Evolutionary conservation across 495 filamentous ascomycete species (phyloP).

Genomic region (Oidiodendron maius): DNA sequence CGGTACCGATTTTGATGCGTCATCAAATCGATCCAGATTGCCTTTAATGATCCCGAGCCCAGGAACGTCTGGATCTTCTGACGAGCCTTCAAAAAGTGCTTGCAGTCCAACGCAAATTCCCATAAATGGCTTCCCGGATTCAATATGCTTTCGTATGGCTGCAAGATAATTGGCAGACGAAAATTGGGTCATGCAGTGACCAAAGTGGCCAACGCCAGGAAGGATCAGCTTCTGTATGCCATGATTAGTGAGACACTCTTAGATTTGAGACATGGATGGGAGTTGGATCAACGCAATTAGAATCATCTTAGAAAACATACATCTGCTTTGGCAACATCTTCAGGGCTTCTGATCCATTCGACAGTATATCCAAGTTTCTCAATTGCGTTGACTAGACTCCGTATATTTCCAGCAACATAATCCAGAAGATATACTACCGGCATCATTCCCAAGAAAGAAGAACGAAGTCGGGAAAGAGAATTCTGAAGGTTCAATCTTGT

Average conservation of each 20-base stretch:
- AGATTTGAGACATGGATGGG: neutral
- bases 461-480: neutral
- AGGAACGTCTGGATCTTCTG: constrained; percentile 61
- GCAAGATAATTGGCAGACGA: constrained; percentile 71
- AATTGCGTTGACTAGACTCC: constrained; percentile 93
- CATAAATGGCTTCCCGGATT: constrained; percentile 91
- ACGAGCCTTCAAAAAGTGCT: constrained; percentile 78
- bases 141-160: constrained; percentile 73
- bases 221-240: constrained; percentile 74
- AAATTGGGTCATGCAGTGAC: constrained; percentile 85
- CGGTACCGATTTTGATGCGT: constrained; percentile 77
- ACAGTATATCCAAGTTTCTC: constrained; percentile 89
- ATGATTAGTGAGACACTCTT: neutral
- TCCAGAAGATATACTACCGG: constrained; percentile 89
- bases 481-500: no score
- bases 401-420: constrained; percentile 74
- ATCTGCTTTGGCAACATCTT: constrained; percentile 78
- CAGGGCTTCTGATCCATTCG: constrained; percentile 82
- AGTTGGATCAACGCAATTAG: no score
- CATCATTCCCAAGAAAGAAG: constrained; percentile 42
- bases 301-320: no score
- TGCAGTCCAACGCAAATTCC: constrained; percentile 95
- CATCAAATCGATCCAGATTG: constrained; percentile 68
- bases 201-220: constrained; percentile 95
- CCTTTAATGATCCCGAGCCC: constrained; percentile 73